These are phyloP conservation scores for Porodaedalea pini DNA, from an alignment of 1,284 basidiomycete genomes.

Conservation along the genomic window DNA sequence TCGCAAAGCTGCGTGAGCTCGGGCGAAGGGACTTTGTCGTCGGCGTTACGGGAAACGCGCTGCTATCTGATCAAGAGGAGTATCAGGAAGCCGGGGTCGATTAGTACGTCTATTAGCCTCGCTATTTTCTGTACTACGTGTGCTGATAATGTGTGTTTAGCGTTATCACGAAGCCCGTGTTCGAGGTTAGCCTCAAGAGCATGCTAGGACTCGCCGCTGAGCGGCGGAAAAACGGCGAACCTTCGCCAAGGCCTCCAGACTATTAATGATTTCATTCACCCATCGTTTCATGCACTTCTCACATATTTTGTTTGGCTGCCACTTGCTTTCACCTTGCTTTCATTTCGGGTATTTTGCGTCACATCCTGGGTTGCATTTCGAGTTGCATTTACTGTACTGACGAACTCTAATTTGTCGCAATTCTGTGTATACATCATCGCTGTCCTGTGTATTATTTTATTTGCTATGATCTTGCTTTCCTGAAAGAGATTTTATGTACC, in stretches of 20 bases:
- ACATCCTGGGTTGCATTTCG: not conserved
- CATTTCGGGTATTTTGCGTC: not conserved
- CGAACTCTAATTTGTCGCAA: no score
- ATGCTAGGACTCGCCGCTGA: constrained; percentile 53
- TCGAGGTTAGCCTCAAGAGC: constrained; percentile 53
- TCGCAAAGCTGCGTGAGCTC: constrained; percentile 61
- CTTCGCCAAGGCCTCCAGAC: not conserved
- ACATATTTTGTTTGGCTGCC: not conserved
- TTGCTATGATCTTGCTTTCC: not conserved
- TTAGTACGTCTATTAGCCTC: constrained; percentile 45
- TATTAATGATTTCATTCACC: not conserved
- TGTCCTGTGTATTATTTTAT: not conserved
- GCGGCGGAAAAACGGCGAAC: constrained; percentile 34
- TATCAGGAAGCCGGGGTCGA: constrained; percentile 36
- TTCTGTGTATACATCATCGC: not conserved
- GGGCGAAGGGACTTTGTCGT: constrained; percentile 74
- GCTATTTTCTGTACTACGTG: not conserved
- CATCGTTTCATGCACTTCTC: no score
- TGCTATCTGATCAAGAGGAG: constrained; percentile 24
- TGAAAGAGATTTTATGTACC: not conserved
- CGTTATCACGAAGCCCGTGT: constrained; percentile 67
- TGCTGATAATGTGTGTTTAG: constrained; percentile 28
- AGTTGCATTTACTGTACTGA: constrained; percentile 1
- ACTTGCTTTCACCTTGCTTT: not conserved
- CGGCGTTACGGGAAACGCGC: constrained; percentile 51